Percentiles rank a stretch among this genome's conserved stretches.
phyloP scores from a whole-genome alignment of 2,329 filamentous ascomycete genomes.

The Cadophora luteo-olivacea region DNA sequence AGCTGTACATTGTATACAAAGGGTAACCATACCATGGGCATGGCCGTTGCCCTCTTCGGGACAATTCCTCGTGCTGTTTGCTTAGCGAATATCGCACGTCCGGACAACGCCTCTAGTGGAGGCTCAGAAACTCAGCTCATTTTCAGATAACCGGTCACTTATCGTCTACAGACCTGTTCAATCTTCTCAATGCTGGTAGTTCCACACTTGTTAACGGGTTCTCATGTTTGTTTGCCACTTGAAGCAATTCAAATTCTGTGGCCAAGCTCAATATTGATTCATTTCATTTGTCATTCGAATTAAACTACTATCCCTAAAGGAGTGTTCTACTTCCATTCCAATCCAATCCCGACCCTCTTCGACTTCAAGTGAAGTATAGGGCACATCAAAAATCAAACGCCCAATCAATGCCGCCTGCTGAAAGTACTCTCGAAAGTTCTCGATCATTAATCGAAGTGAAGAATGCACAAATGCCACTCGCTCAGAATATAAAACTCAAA shows the following conservation, averaged over 20 bases:
- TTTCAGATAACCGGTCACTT: not conserved
- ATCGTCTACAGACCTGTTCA: not conserved
- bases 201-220: not conserved
- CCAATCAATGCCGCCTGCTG: slow-evolving; percentile 32
- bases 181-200: not conserved
- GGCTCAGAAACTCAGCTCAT: not conserved
- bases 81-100: not conserved
- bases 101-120: slow-evolving; percentile 1
- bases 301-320: slow-evolving; percentile 15
- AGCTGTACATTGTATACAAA: slow-evolving; percentile 13
- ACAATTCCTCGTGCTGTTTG: not conserved
- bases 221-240: not conserved
- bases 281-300: slow-evolving; percentile 4
- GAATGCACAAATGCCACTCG: slow-evolving; percentile 29
- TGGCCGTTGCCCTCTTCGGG: not conserved
- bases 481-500: slow-evolving; percentile 19
- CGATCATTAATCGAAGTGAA: slow-evolving; percentile 23
- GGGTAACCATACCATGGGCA: slow-evolving; percentile 1
- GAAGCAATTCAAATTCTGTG: not conserved
- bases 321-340: slow-evolving; percentile 22
- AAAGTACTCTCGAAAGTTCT: slow-evolving; percentile 19
- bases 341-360: slow-evolving; percentile 17
- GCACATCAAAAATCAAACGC: slow-evolving; percentile 17
- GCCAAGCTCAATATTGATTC: not conserved
- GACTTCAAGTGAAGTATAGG: slow-evolving; percentile 19